These are phyloP conservation scores for Mortierella sp. DNA, from an alignment of 371 early-diverging fungal species.

Conservation along the genomic window DNA sequence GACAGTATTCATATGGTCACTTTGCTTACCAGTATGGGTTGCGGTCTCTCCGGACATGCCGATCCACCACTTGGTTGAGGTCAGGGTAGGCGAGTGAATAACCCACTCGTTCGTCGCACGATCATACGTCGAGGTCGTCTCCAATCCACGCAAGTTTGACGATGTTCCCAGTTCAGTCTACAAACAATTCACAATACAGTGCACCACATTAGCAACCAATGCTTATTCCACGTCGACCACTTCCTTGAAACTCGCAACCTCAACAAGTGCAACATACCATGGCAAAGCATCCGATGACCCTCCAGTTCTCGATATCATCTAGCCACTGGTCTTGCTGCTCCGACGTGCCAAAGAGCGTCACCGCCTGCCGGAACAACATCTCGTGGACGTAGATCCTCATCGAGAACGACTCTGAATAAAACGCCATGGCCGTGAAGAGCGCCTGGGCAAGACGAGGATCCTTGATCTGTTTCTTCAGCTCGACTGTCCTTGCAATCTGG, in stretches of 20 bases:
- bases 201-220: neutral
- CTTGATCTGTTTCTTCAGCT: slow-evolving; percentile 51
- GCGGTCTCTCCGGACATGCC: slow-evolving; percentile 88
- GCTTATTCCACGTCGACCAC: too few species aligned
- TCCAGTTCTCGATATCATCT: slow-evolving; percentile 62
- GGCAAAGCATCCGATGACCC: slow-evolving; percentile 76
- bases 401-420: slow-evolving; percentile 71
- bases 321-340: slow-evolving; percentile 69
- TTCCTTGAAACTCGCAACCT: neutral
- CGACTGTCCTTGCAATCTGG: slow-evolving; percentile 63
- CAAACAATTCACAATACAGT: neutral
- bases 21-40: slow-evolving; percentile 70
- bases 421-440: slow-evolving; percentile 51
- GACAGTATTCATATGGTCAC: too few species aligned
- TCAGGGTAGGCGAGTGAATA: slow-evolving; percentile 87
- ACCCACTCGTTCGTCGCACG: slow-evolving; percentile 81
- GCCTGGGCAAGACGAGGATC: slow-evolving; percentile 49
- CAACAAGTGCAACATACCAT: slow-evolving; percentile 61
- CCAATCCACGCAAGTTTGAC: slow-evolving; percentile 89
- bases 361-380: slow-evolving; percentile 66
- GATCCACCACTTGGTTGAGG: slow-evolving; percentile 96
- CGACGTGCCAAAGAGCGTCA: slow-evolving; percentile 67
- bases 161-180: slow-evolving; percentile 79
- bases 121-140: slow-evolving; percentile 91
- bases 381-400: slow-evolving; percentile 77